phyloP scores from a whole-genome alignment of 2,329 filamentous ascomycete genomes.

The Hyphodiscus sp. region DNA sequence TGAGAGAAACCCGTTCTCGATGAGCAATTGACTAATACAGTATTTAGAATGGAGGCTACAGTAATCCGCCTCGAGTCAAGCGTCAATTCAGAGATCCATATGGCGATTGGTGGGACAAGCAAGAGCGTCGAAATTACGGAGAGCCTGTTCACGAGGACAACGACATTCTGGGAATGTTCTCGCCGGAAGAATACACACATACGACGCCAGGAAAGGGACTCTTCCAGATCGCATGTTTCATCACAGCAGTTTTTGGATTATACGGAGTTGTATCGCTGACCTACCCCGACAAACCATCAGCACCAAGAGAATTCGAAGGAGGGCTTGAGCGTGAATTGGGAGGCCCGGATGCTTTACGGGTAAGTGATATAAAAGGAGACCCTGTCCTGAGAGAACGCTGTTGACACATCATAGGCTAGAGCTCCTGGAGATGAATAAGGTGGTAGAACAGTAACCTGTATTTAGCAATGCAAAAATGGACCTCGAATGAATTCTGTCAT shows the following conservation, averaged over 20 bases:
- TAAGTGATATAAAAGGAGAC: slow-evolving; percentile 37
- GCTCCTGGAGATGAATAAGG: slow-evolving; percentile 42
- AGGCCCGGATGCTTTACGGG: slow-evolving; percentile 58
- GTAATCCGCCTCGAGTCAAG: slow-evolving; percentile 74
- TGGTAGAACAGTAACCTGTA: slow-evolving; percentile 28
- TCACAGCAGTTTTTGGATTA: slow-evolving; percentile 56
- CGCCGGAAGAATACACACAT: slow-evolving; percentile 84
- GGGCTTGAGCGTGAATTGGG: slow-evolving; percentile 72
- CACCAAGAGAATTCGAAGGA: slow-evolving; percentile 63
- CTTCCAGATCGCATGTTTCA: slow-evolving; percentile 61
- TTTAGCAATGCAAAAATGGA: slow-evolving; percentile 20
- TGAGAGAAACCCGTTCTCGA: slow-evolving; percentile 12
- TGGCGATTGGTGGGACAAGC: slow-evolving; percentile 93
- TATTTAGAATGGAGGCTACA: slow-evolving; percentile 71
- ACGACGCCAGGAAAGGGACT: slow-evolving; percentile 62
- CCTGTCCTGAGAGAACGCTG: background rate
- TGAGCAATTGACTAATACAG: slow-evolving; percentile 7
- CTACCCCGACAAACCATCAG: slow-evolving; percentile 67
- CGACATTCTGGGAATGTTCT: slow-evolving; percentile 85
- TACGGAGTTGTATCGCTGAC: slow-evolving; percentile 60
- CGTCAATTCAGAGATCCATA: slow-evolving; percentile 90
- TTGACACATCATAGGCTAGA: slow-evolving; percentile 40
- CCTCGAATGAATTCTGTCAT: background rate
- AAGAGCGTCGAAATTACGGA: slow-evolving; percentile 94
- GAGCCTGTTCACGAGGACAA: slow-evolving; percentile 97